Evolutionary conservation across 345 rosid species (phyloP).

Genomic region (Draba incana): DNA sequence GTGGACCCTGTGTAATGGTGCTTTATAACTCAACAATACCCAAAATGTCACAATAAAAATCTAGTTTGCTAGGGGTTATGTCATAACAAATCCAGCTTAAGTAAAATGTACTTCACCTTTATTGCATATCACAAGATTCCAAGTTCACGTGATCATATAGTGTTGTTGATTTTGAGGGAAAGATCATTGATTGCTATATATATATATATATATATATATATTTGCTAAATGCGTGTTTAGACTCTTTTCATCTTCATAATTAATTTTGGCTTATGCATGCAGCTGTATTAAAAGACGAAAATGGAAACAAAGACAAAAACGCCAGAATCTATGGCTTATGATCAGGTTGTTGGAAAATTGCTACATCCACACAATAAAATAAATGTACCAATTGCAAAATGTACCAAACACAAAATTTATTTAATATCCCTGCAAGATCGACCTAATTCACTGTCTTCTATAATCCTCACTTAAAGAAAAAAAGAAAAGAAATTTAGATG

Average conservation of each 20-base stretch:
- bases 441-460: slow-evolving; percentile 6
- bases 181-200: slow-evolving; percentile 17
- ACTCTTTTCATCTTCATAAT: slow-evolving; percentile 14
- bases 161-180: slow-evolving; percentile 22
- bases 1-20: slow-evolving; percentile 22
- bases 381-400: slow-evolving; percentile 9
- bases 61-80: background rate
- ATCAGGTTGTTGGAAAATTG: slow-evolving; percentile 18
- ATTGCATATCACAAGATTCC: background rate
- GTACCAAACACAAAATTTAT: slow-evolving; percentile 11
- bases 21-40: slow-evolving; percentile 13
- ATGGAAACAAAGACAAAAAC: slow-evolving; percentile 35
- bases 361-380: slow-evolving; percentile 14
- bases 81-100: slow-evolving; percentile 5
- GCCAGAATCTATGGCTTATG: slow-evolving; percentile 29
- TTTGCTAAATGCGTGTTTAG: slow-evolving; percentile 29
- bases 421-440: slow-evolving; percentile 7
- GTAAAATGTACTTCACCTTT: background rate
- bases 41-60: slow-evolving; percentile 8
- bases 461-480: background rate
- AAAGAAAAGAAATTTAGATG: background rate
- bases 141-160: slow-evolving; percentile 37
- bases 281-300: slow-evolving; percentile 18
- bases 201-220: background rate
- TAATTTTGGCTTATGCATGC: slow-evolving; percentile 31